Evolutionary conservation across 192 early-diverging fungal genomes (phyloP), one percentile per base, ranked within the genome.

Genomic region (Jimgerdemannia lactiflua): DNA sequence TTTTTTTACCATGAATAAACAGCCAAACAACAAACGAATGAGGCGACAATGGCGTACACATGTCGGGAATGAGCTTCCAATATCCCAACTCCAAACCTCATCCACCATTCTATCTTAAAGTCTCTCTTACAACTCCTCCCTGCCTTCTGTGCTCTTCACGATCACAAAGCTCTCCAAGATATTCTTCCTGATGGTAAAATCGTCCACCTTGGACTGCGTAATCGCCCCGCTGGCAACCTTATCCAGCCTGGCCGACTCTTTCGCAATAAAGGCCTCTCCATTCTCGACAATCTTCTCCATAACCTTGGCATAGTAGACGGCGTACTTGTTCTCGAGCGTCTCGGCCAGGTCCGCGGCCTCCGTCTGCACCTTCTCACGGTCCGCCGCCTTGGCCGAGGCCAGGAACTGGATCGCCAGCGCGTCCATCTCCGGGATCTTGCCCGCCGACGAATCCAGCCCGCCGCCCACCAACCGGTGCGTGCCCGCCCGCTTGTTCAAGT

Each of bases 281-380:
- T 89, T 89, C 39, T 86, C 83, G 69, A 80, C 70, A 70, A 93
- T 88, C 86, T 98, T 97, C 82, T 95, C 90, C 92, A 98, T 95
- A 73, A 95, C 90, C 81, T 97, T 98, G 78, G 84, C 80, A 76
- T 99, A 99, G 87, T 96, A 98, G 66, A 87, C 83, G 42, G 95
- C 92, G 77, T 86, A 91, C 19, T 77, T 85, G 77, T 77, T 77
- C 70, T 79, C 82, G 71, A 80, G 73, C 69, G 83, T 79, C 74
- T 85, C 78, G 43, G 86, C 82, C 29, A 82, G 77, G 3, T 69
- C 71, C 71, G 75, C 80, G 71, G 85, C 86, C 68, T 85, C 77
- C 71, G 73, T 43, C 39, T 71, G 69, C 17, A 77, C 44, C n/a
- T 39, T 18, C 39, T 70, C 42, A 44, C 73, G 71, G 39, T 43